Base-by-base conservation (phyloP, 2,329 filamentous ascomycete genomes). In the Xylariaceae sp. region DNA sequence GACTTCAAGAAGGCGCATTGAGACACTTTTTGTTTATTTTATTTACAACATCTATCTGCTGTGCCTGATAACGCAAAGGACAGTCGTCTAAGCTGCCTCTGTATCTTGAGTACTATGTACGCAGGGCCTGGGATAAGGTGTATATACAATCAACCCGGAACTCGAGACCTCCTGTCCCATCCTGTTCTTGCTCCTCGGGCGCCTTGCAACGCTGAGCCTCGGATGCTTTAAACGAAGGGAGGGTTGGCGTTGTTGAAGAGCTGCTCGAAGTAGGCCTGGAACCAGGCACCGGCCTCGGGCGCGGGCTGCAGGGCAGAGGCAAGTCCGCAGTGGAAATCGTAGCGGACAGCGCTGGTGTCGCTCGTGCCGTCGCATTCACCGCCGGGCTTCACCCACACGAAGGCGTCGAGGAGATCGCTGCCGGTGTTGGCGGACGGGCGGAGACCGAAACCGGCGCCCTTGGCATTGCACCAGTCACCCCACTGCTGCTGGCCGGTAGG, bases 201-300 rank as follows among this genome's bases (percentile, higher is more conserved):
- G n/a, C n/a, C n/a, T n/a, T n/a, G n/a, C n/a, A n/a, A n/a, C n/a
- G n/a, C n/a, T 24, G 21, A 26, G 13, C 8, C 7, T 4, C n/a
- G 5, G 1, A 28, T 17, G 12, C 1, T 34, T 45, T 39, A 54
- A 19, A 32, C 18, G 49, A 75, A 74, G 9, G 70, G 54, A n/a
- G 74, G 74, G 54, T 74, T 71, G 38, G 74, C 71, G 47, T 76
- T 76, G 38, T 62, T 66, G 40, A 77, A 65, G 1, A 78, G 62
- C 59, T 74, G 70, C 58, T 68, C 71, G 48, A 78, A 76, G 62
- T 78, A 78, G 12, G 67, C 71, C 59, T 78, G 63, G 61, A 83
- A 83, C 81, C 81, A 87, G 7, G 68, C 64, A 19, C 83, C 82
- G 8, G 83, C 81, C 60, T 86, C 78, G 19, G 82, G 82, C 1